Conservation (phyloP, 2,329 filamentous ascomycete genomes). For the Exophiala aquamarina region DNA sequence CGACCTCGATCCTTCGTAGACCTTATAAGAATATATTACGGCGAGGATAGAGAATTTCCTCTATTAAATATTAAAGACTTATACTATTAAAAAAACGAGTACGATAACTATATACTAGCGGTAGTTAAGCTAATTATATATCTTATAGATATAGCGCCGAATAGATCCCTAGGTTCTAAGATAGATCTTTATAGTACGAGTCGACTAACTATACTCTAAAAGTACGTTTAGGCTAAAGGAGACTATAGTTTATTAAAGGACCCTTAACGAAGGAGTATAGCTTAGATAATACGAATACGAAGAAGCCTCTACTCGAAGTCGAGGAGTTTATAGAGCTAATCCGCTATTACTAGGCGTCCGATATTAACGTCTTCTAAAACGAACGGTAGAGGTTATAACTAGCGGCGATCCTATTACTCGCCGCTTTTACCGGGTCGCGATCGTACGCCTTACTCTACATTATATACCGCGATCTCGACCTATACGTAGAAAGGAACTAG, state of each 20-base stretch:
- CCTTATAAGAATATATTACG: slow-evolving; percentile 12
- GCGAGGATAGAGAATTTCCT: slow-evolving; percentile 18
- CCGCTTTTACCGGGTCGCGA: slow-evolving; percentile 12
- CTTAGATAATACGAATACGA: slow-evolving; percentile 12
- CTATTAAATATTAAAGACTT: slow-evolving; percentile 10
- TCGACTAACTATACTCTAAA: not conserved
- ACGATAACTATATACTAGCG: slow-evolving; percentile 15
- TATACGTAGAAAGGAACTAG: slow-evolving; percentile 15
- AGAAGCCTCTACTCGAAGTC: slow-evolving; percentile 16
- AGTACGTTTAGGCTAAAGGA: not conserved
- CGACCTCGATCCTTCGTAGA: slow-evolving; percentile 8
- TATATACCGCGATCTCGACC: slow-evolving; percentile 13
- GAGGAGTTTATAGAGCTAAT: slow-evolving; percentile 16
- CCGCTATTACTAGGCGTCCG: slow-evolving; percentile 11
- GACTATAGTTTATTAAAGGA: slow-evolving; percentile 16
- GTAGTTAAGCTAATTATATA: slow-evolving; percentile 14
- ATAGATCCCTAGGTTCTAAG: slow-evolving; percentile 11
- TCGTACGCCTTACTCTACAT: slow-evolving; percentile 9
- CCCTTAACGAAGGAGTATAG: slow-evolving; percentile 15
- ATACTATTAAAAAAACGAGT: slow-evolving; percentile 17
- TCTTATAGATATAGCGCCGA: slow-evolving; percentile 7
- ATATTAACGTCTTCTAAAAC: slow-evolving; percentile 15
- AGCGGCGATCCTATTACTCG: slow-evolving; percentile 15
- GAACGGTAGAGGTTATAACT: slow-evolving; percentile 12
- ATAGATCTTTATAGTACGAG: slow-evolving; percentile 13